These are phyloP conservation scores for Citrullus colocynthis DNA, from an alignment of 306 rosid genomes.

Conservation along the genomic window DNA sequence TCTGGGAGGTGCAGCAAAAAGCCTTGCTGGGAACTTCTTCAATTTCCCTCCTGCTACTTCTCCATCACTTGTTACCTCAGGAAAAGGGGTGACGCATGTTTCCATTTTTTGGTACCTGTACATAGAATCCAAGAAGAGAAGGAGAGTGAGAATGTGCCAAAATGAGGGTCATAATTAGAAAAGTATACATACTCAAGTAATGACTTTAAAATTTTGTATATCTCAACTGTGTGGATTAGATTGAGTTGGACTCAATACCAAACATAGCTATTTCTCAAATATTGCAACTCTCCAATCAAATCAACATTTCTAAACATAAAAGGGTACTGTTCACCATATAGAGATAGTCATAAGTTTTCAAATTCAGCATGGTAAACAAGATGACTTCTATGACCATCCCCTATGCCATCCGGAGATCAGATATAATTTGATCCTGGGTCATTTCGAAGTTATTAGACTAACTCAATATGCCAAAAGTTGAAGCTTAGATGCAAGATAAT, in stretches of 20 bases:
- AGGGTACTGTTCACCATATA: background rate
- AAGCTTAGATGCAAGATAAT: background rate
- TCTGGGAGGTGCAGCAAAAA: constrained; percentile 71
- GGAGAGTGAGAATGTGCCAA: background rate
- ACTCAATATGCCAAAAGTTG: background rate
- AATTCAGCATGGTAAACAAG: background rate
- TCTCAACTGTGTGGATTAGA: background rate
- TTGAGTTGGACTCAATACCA: background rate
- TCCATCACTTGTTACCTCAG: constrained; percentile 38
- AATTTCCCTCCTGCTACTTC: constrained; percentile 79
- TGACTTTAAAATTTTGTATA: background rate
- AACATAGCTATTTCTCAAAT: background rate
- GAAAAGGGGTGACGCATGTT: constrained; percentile 59
- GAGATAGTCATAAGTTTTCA: background rate
- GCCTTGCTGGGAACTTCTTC: constrained; percentile 81
- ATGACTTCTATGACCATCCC: background rate
- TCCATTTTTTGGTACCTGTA: constrained; percentile 83
- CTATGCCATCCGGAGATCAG: background rate
- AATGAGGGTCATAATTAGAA: background rate
- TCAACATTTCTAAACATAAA: background rate
- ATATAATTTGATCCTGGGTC: background rate
- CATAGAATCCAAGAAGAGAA: constrained; percentile 7
- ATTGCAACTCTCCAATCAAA: background rate
- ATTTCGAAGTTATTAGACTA: background rate
- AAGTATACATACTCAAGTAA: background rate